Percentiles rank a stretch among this genome's conserved stretches.
These are phyloP conservation scores for Suhomyces panamericanus DNA, from an alignment of 1,139 yeast genomes.

Conservation along the genomic window DNA sequence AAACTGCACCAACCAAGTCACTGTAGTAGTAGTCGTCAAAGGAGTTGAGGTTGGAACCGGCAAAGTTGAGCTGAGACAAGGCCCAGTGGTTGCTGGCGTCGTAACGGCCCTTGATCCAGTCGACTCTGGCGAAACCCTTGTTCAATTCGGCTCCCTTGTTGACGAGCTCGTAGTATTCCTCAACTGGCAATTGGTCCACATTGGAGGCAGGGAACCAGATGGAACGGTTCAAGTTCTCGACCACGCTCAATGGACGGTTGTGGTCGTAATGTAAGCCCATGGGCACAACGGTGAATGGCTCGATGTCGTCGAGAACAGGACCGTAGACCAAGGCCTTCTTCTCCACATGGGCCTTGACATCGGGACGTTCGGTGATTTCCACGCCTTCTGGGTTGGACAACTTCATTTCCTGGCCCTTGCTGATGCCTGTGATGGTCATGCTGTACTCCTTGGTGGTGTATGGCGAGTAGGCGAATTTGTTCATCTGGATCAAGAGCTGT, in stretches of 20 bases:
- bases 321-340: slow-evolving; percentile 54
- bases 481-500: slow-evolving; percentile 52
- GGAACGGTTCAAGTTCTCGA: slow-evolving; percentile 64
- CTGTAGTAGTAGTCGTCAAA: slow-evolving; percentile 70
- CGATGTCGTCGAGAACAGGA: slow-evolving; percentile 44
- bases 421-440: slow-evolving; percentile 51
- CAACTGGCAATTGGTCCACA: slow-evolving; percentile 51
- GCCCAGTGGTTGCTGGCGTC: slow-evolving; percentile 47
- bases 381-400: slow-evolving; percentile 23
- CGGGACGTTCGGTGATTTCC: slow-evolving; percentile 24
- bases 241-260: slow-evolving; percentile 65
- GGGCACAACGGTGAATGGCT: slow-evolving; percentile 50
- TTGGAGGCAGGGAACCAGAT: slow-evolving; percentile 63
- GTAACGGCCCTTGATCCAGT: slow-evolving; percentile 61
- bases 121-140: slow-evolving; percentile 74
- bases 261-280: slow-evolving; percentile 63
- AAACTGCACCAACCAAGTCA: slow-evolving; percentile 93
- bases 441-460: slow-evolving; percentile 59
- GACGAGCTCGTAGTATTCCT: slow-evolving; percentile 81
- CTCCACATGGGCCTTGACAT: slow-evolving; percentile 34
- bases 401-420: slow-evolving; percentile 50
- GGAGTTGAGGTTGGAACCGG: slow-evolving; percentile 43
- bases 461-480: slow-evolving; percentile 60
- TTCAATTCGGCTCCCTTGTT: slow-evolving; percentile 72
- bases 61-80: slow-evolving; percentile 57